These are phyloP conservation scores for Ambrosiella beaveri DNA, from an alignment of 2,329 filamentous ascomycete genomes.

Conservation along the genomic window DNA sequence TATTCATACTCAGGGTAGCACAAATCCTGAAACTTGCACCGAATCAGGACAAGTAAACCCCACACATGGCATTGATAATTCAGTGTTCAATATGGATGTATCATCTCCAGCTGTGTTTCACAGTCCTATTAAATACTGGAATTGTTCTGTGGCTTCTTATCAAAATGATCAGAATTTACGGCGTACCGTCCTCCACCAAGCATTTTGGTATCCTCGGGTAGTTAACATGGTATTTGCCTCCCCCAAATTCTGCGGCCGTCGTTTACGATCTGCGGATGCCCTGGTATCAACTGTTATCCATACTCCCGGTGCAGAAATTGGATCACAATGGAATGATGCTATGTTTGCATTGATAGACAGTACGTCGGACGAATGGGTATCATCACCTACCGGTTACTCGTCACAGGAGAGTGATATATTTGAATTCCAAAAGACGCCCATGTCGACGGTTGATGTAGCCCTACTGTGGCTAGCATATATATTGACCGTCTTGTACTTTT, in stretches of 20 bases:
- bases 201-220: background rate
- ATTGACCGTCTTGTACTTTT: slow-evolving; percentile 45
- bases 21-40: background rate
- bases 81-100: slow-evolving; percentile 40
- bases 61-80: slow-evolving; percentile 25
- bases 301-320: slow-evolving; percentile 45
- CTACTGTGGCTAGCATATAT: slow-evolving; percentile 49
- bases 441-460: slow-evolving; percentile 48
- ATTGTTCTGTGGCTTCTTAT: slow-evolving; percentile 43
- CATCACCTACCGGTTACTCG: slow-evolving; percentile 44
- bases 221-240: background rate
- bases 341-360: slow-evolving; percentile 34
- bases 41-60: slow-evolving; percentile 21
- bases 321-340: slow-evolving; percentile 45
- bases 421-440: slow-evolving; percentile 62
- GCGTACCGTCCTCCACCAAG: slow-evolving; percentile 33
- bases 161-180: slow-evolving; percentile 45
- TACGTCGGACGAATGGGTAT: slow-evolving; percentile 38
- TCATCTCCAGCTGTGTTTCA: slow-evolving; percentile 27
- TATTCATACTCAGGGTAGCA: background rate
- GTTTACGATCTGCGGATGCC: slow-evolving; percentile 46
- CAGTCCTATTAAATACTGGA: slow-evolving; percentile 71
- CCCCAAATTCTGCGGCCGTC: background rate
- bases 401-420: slow-evolving; percentile 45
- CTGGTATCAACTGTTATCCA: slow-evolving; percentile 64